These are phyloP conservation scores for Lentinula detonsa DNA, from an alignment of 768 basidiomycete genomes.

Conservation along the genomic window DNA sequence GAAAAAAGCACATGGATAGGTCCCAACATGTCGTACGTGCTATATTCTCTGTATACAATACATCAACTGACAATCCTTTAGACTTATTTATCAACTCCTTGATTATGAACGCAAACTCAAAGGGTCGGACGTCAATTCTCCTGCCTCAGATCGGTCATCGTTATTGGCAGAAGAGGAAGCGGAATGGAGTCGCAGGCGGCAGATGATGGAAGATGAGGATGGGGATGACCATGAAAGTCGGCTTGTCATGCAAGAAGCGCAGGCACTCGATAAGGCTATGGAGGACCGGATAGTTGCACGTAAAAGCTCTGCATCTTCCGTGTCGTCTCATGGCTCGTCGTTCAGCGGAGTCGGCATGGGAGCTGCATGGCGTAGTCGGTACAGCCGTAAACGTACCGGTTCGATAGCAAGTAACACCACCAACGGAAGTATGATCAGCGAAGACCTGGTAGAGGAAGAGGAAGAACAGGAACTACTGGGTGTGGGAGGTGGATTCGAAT, in stretches of 20 bases:
- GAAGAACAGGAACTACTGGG: conserved; percentile 72
- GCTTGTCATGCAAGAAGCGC: conserved; percentile 70
- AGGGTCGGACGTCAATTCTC: conserved; percentile 41
- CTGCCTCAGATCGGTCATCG: conserved; percentile 49
- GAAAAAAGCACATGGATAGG: conserved; percentile 83
- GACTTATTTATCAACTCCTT: conserved; percentile 88
- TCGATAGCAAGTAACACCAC: conserved; percentile 72
- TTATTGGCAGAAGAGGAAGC: conserved; percentile 60
- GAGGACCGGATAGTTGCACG: conserved; percentile 75
- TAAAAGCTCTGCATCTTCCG: conserved; percentile 62
- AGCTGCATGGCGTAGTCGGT: conserved; percentile 57
- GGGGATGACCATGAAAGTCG: conserved; percentile 47
- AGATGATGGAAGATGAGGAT: conserved; percentile 48
- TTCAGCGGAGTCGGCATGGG: conserved; percentile 61
- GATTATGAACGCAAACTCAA: conserved; percentile 82
- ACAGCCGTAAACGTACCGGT: conserved; percentile 61
- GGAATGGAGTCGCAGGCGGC: conserved; percentile 73
- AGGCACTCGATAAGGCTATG: conserved; percentile 81
- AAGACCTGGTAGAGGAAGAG: conserved; percentile 77
- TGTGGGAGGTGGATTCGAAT: conserved; percentile 60
- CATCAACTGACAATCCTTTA: conserved; percentile 19
- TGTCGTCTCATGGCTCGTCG: conserved; percentile 37
- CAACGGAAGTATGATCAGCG: conserved; percentile 64
- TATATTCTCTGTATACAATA: conserved; percentile 4
- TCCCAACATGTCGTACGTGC: conserved; percentile 90